Evolutionary conservation across 2,329 filamentous ascomycete genomes (phyloP).

Genomic region (Moelleriella libera): DNA sequence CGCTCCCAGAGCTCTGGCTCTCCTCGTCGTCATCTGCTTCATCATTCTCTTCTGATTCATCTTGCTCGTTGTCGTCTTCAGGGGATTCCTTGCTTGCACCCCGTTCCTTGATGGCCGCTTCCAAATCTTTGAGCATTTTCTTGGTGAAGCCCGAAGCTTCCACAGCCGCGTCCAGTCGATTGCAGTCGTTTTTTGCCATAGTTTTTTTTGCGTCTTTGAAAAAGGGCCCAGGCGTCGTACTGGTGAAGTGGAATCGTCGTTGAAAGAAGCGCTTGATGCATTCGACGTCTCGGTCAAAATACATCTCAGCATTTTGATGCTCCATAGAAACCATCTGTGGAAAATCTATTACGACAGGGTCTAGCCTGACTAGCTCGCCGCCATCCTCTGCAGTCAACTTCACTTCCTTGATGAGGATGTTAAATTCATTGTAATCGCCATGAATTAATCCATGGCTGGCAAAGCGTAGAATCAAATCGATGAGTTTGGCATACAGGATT

Average conservation of each 20-base stretch:
- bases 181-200: constrained; percentile 48
- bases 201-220: constrained; percentile 73
- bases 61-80: constrained; percentile 10
- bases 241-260: constrained; percentile 75
- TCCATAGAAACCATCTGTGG: constrained; percentile 97
- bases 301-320: constrained; percentile 86
- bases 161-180: constrained; percentile 71
- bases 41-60: constrained; percentile 13
- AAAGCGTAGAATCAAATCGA: constrained; percentile 70
- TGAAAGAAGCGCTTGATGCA: constrained; percentile 94
- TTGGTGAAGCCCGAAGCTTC: constrained; percentile 91
- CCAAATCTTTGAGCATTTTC: constrained; percentile 92
- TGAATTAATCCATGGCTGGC: constrained; percentile 85
- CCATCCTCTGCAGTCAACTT: constrained; percentile 24
- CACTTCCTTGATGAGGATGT: constrained; percentile 81
- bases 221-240: constrained; percentile 69
- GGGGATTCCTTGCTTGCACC: constrained; percentile 30
- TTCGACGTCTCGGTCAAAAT: constrained; percentile 90
- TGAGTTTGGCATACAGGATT: constrained; percentile 79
- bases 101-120: constrained; percentile 76
- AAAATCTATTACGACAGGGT: constrained; percentile 88
- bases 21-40: constrained; percentile 13
- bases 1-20: constrained; percentile 1
- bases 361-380: constrained; percentile 35
- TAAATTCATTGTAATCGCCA: constrained; percentile 99